phyloP scores from a whole-genome alignment of 148 eudicot genomes.

The Persicaria tinctoria region DNA sequence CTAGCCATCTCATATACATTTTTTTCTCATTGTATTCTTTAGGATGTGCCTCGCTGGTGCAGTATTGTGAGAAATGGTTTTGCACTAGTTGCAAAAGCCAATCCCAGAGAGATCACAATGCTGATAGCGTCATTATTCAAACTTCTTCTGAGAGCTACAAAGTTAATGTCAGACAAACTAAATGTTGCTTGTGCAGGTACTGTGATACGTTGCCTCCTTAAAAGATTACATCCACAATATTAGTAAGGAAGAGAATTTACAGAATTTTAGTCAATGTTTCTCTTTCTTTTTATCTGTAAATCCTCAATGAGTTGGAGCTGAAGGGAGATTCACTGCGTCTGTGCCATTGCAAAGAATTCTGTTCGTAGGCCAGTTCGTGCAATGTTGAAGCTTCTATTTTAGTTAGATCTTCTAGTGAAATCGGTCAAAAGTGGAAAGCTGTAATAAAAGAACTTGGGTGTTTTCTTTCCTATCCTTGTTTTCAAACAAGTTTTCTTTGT shows the following conservation, averaged over 20 bases:
- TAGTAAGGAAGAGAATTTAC: too few relatives aligned
- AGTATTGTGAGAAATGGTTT: not conserved
- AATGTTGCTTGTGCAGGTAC: conserved; percentile 8
- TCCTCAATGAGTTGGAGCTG: too few relatives aligned
- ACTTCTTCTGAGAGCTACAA: not conserved
- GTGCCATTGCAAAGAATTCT: too few relatives aligned
- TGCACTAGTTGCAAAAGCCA: not conserved
- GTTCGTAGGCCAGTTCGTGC: too few relatives aligned
- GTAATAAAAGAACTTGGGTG: not conserved
- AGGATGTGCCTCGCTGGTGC: not conserved
- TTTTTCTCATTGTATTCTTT: not conserved
- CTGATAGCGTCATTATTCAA: not conserved
- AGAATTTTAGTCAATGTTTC: too few relatives aligned
- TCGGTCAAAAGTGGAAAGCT: too few relatives aligned
- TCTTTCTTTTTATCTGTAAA: too few relatives aligned
- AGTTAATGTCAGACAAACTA: not conserved
- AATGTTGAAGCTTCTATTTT: too few relatives aligned
- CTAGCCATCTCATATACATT: not conserved
- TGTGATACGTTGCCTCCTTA: not conserved
- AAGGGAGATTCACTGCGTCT: too few relatives aligned
- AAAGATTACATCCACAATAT: too few relatives aligned
- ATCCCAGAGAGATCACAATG: not conserved
- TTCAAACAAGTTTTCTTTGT: too few relatives aligned
- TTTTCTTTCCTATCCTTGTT: not conserved
- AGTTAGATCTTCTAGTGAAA: too few relatives aligned